Percentiles rank a stretch among this genome's conserved stretches.
Conservation (phyloP, 2,329 filamentous ascomycete species). For the Aspergillus sp. region DNA sequence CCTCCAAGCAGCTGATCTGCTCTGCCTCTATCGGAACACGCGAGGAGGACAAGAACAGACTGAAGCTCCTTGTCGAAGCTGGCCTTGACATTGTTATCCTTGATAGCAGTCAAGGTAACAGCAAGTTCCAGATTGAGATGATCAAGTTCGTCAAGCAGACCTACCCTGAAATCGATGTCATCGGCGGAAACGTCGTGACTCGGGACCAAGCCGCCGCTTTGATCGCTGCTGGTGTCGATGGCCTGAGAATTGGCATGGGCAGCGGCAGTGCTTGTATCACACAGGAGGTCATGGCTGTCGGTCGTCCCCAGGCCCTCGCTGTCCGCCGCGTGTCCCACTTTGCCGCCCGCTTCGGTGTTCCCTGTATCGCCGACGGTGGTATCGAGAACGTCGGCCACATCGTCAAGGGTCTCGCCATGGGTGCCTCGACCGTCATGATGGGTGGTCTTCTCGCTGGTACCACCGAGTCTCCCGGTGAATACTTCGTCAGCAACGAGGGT, state of each 20-base stretch:
- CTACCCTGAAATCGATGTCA: conserved; percentile 85
- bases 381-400: conserved; percentile 99
- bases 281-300: conserved; percentile 99
- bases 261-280: conserved; percentile 98
- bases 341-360: conserved; percentile 89
- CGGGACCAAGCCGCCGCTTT: conserved; percentile 90
- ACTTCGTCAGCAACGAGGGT: conserved; percentile 92
- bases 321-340: conserved; percentile 89
- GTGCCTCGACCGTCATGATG: conserved; percentile 98
- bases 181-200: conserved; percentile 97
- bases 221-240: conserved; percentile 92
- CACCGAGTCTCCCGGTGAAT: conserved; percentile 94
- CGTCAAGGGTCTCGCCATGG: conserved; percentile 93
- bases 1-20: conserved; percentile 96
- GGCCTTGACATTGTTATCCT: conserved; percentile 93
- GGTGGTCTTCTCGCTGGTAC: conserved; percentile 95
- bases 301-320: conserved; percentile 89
- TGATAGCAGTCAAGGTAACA: conserved; percentile 97
- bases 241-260: conserved; percentile 97
- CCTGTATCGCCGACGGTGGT: conserved; percentile 96
- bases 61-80: conserved; percentile 86
- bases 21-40: conserved; percentile 94
- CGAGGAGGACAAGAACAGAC: conserved; percentile 83
- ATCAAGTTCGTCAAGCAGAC: conserved; percentile 91
- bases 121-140: conserved; percentile 98